Conservation (phyloP, 176 grass and related monocot genomes). For the Cymbopogon citratus region DNA sequence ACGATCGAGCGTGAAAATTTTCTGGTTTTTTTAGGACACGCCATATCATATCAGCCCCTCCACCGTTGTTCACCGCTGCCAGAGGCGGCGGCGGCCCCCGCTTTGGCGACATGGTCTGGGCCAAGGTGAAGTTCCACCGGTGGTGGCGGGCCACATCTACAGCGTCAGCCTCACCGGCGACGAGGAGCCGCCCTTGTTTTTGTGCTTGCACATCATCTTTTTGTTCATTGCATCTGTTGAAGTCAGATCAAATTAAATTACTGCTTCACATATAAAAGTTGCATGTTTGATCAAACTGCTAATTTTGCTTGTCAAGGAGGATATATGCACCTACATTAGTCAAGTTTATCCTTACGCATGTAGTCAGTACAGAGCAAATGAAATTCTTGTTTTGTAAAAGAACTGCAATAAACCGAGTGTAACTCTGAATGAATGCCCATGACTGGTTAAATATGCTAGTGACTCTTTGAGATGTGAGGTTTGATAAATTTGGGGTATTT, state of each 20-base stretch:
- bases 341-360: background rate
- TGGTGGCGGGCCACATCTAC: slow-evolving; percentile 94
- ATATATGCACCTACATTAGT: background rate
- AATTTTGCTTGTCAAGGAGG: background rate
- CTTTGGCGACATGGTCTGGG: slow-evolving; percentile 91
- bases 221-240: too few relatives aligned
- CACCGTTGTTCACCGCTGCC: too few relatives aligned
- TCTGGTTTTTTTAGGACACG: too few relatives aligned
- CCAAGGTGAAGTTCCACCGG: slow-evolving; percentile 95
- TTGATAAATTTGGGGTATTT: background rate
- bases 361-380: background rate
- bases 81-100: slow-evolving; percentile 18
- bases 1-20: too few relatives aligned
- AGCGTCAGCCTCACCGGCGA: slow-evolving; percentile 50
- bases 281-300: background rate
- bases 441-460: slow-evolving; percentile 5
- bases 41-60: too few relatives aligned
- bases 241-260: too few relatives aligned
- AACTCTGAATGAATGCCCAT: slow-evolving; percentile 11
- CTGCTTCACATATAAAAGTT: background rate
- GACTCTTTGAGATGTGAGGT: background rate
- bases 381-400: background rate
- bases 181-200: slow-evolving; percentile 13
- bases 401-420: slow-evolving; percentile 1
- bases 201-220: too few relatives aligned